Percentiles rank a stretch among this genome's conserved stretches.
Conservation (phyloP, 1,139 yeast species). For the Oligophagozyma castellii region DNA sequence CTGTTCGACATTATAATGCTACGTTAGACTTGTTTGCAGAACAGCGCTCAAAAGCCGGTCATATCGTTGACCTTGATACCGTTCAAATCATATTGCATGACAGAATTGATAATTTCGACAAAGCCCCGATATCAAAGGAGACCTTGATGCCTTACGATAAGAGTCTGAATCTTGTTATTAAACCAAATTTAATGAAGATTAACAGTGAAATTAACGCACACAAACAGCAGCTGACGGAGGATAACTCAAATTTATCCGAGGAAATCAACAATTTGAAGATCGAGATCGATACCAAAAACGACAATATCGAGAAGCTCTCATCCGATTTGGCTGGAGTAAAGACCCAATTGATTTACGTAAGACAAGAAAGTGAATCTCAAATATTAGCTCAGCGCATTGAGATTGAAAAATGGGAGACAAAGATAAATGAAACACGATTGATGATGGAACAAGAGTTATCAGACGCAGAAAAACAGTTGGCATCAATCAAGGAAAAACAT, state of each 20-base stretch:
- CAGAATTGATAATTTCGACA: no score
- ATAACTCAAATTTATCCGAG: conserved; percentile 29
- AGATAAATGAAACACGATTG: conserved; percentile 31
- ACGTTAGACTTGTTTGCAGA: conserved; percentile 23
- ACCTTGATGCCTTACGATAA: background rate
- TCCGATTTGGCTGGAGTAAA: conserved; percentile 41
- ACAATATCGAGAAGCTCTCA: conserved; percentile 36
- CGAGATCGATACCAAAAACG: conserved; percentile 38
- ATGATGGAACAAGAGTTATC: conserved; percentile 24
- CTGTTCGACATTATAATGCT: conserved; percentile 34
- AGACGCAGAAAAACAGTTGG: conserved; percentile 20
- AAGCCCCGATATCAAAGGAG: no score
- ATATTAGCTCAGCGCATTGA: conserved; percentile 38
- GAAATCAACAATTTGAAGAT: conserved; percentile 36
- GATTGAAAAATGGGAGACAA: conserved; percentile 35
- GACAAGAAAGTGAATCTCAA: conserved; percentile 39
- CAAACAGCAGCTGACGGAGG: conserved; percentile 30
- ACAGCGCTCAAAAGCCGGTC: no score
- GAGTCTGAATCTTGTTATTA: background rate
- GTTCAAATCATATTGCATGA: no score
- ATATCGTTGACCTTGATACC: no score
- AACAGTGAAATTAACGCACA: conserved; percentile 45
- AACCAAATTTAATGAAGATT: background rate
- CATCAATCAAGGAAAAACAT: conserved; percentile 18
- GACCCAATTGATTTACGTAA: conserved; percentile 29